Base-by-base conservation (phyloP, 805 yeast species). In the Pichia insulana region DNA sequence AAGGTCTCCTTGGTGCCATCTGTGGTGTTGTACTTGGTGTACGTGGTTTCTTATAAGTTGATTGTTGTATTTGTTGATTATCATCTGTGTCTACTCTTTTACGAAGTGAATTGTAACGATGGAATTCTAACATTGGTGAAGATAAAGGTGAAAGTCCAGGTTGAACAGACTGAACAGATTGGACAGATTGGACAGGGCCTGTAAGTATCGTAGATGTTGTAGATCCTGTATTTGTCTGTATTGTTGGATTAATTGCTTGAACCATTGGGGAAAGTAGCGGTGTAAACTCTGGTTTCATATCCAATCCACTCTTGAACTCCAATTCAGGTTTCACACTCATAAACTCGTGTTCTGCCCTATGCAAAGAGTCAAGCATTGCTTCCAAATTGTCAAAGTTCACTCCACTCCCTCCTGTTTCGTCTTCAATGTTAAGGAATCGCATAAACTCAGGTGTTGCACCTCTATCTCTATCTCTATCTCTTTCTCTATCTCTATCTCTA, bases 181-280 rank as follows among this genome's bases (percentile, higher is more conserved):
- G 25, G 25, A 22, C n/a, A n/a, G n/a, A n/a, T n/a, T n/a, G n/a
- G 25, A 8, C 25, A 8, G 25, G 5, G 5, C 7, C 25, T 22
- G 25, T 6, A 5, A 8, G 8, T 8, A 8, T 6, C 25, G 25
- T 22, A 8, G 25, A 22, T 8, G 25, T 22, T 8, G 25, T 22
- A 5, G 25, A 6, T 8, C 7, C 8, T 22, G 25, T 22, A 5
- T 6, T 22, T 2, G 50, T 43, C 34, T 32, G 26, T 16, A 30
- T 42, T 11, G 42, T 38, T 18, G 70, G 84, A 51, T 69, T 52
- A 2, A 85, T 20, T 6, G 44, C 84, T 3, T 85, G 75, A 9
- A 76, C 80, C 17, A 83, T 78, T 1, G 90, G 90, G 2, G 87
- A 79, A 2, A 79, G 74, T 46, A 82, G 65, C 1, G 90, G 89